A percentile compares a stretch with the other conserved stretches of the same genome.
These are phyloP conservation scores for Massarina eburnea DNA, from an alignment of 2,329 filamentous ascomycete genomes.

Conservation along the genomic window DNA sequence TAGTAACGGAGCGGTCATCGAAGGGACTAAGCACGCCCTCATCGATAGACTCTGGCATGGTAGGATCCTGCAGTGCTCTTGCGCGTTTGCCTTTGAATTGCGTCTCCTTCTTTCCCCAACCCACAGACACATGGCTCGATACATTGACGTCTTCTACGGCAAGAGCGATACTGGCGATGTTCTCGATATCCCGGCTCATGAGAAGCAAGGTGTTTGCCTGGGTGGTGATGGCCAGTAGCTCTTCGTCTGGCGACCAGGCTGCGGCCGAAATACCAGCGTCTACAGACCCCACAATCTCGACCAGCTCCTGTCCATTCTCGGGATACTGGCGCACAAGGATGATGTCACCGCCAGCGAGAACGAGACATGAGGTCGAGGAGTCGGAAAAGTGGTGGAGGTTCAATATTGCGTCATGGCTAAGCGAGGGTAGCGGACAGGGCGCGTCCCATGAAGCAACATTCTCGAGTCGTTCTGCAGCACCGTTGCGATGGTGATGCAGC, in stretches of 20 bases:
- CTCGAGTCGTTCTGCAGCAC: slow-evolving; percentile 42
- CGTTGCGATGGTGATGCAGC: slow-evolving; percentile 46
- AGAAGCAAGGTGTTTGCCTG: slow-evolving; percentile 77
- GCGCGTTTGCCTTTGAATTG: slow-evolving; percentile 94
- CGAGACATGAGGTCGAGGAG: slow-evolving; percentile 73
- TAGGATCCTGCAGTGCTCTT: slow-evolving; percentile 84
- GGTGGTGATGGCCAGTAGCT: slow-evolving; percentile 82
- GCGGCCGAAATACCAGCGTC: slow-evolving; percentile 89
- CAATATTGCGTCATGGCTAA: slow-evolving; percentile 74
- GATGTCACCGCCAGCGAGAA: slow-evolving; percentile 89
- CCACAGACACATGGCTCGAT: slow-evolving; percentile 94
- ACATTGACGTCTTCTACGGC: slow-evolving; percentile 74
- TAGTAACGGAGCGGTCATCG: slow-evolving; percentile 71
- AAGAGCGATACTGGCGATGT: slow-evolving; percentile 73
- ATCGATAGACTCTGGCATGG: slow-evolving; percentile 89
- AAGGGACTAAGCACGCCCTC: slow-evolving; percentile 72
- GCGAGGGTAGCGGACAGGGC: slow-evolving; percentile 73
- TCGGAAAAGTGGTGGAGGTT: slow-evolving; percentile 85
- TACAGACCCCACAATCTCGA: slow-evolving; percentile 94
- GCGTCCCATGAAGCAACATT: slow-evolving; percentile 86
- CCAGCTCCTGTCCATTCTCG: slow-evolving; percentile 68
- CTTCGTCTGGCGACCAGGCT: slow-evolving; percentile 93
- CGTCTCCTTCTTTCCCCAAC: slow-evolving; percentile 97
- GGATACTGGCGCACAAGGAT: slow-evolving; percentile 77
- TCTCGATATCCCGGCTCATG: slow-evolving; percentile 91